A percentile compares a stretch with the other conserved stretches of the same genome.
These are phyloP conservation scores for Leucosporidium yakuticum DNA, from an alignment of 768 basidiomycete species.

Conservation along the genomic window DNA sequence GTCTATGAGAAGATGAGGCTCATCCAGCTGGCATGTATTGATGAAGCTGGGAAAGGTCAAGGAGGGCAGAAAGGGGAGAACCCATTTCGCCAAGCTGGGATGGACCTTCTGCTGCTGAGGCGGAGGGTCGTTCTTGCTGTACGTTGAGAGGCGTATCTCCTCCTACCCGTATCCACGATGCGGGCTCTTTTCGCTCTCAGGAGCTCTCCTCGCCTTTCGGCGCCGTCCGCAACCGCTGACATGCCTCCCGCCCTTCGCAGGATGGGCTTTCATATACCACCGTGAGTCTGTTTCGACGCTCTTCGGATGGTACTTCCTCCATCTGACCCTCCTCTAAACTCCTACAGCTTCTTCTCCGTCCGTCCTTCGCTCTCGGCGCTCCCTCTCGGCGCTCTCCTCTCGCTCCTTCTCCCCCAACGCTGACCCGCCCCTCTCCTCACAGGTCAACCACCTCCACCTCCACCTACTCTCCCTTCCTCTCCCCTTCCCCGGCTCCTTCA, in stretches of 20 bases:
- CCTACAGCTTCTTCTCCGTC: constrained; percentile 29
- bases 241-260: constrained; percentile 2
- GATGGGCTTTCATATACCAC: constrained; percentile 34
- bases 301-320: not conserved
- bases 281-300: constrained; percentile 1
- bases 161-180: too few species aligned
- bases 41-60: too few species aligned
- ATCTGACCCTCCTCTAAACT: too few species aligned
- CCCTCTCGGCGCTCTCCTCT: too few species aligned
- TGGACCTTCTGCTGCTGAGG: too few species aligned
- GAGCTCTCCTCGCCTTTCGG: not conserved
- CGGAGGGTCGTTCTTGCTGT: too few species aligned
- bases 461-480: constrained; percentile 34
- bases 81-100: not conserved
- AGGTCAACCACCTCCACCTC: constrained; percentile 35
- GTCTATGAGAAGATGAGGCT: too few species aligned
- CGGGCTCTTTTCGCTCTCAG: not conserved
- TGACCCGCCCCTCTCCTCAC: not conserved
- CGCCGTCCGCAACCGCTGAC: not conserved
- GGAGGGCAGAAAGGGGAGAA: not conserved
- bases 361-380: not conserved
- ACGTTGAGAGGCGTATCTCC: too few species aligned
- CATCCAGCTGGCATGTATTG: too few species aligned
- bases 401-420: too few species aligned
- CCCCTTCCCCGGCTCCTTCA: constrained; percentile 22